Percentiles rank a stretch among this genome's conserved stretches.
Conservation (phyloP, 306 rosid species). For the Rosa rugosa region DNA sequence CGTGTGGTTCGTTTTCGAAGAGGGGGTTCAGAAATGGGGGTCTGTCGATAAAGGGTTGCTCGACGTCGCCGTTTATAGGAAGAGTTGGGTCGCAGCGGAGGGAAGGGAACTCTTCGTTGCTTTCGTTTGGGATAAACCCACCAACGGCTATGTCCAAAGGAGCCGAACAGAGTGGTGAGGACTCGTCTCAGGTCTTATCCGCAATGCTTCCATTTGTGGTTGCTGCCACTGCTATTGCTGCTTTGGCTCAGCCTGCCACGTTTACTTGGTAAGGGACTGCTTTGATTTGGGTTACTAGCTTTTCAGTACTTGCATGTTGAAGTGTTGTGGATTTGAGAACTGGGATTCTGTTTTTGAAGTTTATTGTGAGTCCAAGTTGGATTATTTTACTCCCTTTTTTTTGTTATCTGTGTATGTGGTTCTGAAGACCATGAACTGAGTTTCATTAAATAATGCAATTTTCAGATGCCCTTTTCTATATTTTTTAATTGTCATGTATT, state of each 20-base stretch:
- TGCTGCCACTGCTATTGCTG: constrained; percentile 83
- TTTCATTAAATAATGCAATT: neutral
- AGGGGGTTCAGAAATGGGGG: constrained; percentile 30
- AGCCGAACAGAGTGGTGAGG: constrained; percentile 28
- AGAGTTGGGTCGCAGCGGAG: constrained; percentile 48
- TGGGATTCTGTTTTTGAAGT: constrained; percentile 3
- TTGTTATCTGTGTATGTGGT: neutral
- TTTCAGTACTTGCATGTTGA: neutral
- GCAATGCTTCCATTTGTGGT: constrained; percentile 95
- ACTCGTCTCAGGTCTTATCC: constrained; percentile 69
- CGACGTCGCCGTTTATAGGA: constrained; percentile 52
- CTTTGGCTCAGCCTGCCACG: constrained; percentile 86
- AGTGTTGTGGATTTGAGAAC: neutral
- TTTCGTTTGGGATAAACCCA: constrained; percentile 55
- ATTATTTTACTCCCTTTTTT: neutral
- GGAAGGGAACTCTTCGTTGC: constrained; percentile 51
- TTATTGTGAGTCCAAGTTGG: neutral
- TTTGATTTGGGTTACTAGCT: neutral
- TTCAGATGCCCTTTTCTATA: neutral
- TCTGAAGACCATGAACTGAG: neutral
- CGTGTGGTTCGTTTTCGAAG: constrained; percentile 21
- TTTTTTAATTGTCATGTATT: neutral
- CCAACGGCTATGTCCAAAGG: constrained; percentile 27
- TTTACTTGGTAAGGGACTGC: constrained; percentile 61
- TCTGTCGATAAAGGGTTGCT: constrained; percentile 45